Evolutionary conservation across 2,329 filamentous ascomycete genomes (phyloP), one percentile per base, ranked within the genome.

Genomic region (Diaporthe citrichinensis): DNA sequence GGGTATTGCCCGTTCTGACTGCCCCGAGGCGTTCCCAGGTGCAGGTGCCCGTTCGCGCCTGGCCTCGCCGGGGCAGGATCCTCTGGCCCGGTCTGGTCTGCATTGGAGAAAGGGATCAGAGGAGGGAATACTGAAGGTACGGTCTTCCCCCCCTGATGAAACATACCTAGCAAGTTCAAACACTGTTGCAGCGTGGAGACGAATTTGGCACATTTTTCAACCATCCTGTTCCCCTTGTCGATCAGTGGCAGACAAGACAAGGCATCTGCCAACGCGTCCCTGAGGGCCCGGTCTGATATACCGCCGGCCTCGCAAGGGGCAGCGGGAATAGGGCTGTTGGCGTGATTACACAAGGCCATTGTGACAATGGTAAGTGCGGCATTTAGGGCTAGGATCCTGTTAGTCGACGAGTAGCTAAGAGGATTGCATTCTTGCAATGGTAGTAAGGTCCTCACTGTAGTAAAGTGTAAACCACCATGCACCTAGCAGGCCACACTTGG

Each of bases 401-500:
- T 41, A 59, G 46, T 20, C 7, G 7, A 17, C 23, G 10, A 34
- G 10, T 6, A 4, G 28, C 4, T 15, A 3, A 44, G 44, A 51
- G 25, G 7, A n/a, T 28, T 31, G 3, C 7, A 28, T 25, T 0
- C 2, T 57, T 17, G 36, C 12, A 2, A 23, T 5, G 1, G 31
- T n/a, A 6, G 49, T 7, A 8, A 39, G 41, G 23, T 17, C 31
- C 81, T 74, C 28, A 82, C 81, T 81, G 41, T 81, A 82, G 39
- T 82, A 82, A 4, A 82, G 75, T 0, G 80, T 81, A 25, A 82
- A 83, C 79, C 81, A 82, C 81, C 81, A 82, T 0, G 81, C 81
- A 1, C 81, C 81, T 2, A 82, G 76, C 31, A 81, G 76, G 10
- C 73, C 76, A 10, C 77, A 71, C 4, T 67, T 71, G 14, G 77